Evolutionary conservation across 805 yeast species (phyloP).

Genomic region (Candida dajiaensis): DNA sequence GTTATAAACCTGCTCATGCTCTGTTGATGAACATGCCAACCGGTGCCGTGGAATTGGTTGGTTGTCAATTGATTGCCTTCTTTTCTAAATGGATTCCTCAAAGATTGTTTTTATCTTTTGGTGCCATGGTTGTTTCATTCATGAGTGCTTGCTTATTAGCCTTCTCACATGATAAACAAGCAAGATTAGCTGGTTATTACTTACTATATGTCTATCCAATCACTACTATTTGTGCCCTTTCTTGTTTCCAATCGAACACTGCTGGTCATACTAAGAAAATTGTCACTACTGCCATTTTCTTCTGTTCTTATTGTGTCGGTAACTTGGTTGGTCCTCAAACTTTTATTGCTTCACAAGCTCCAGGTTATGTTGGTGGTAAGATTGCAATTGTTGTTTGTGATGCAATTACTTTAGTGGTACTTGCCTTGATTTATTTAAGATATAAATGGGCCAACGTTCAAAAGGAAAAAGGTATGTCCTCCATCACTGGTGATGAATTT

Average conservation of each 20-base stretch:
- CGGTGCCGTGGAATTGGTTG: constrained; percentile 5
- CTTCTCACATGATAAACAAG: constrained; percentile 11
- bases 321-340: constrained; percentile 52
- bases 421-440: constrained; percentile 22
- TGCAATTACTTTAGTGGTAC: constrained; percentile 25
- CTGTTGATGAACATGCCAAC: constrained; percentile 1
- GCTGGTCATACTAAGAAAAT: constrained; percentile 43
- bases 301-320: constrained; percentile 48
- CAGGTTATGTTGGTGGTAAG: constrained; percentile 36
- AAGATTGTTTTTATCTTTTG: neutral
- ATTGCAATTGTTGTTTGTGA: constrained; percentile 30
- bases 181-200: neutral
- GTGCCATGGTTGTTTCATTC: neutral
- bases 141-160: neutral
- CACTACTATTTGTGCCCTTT: neutral
- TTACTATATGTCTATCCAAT: neutral
- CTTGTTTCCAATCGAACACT: constrained; percentile 4
- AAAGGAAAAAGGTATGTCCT: constrained; percentile 7
- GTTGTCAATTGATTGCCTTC: neutral
- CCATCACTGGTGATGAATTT: neutral
- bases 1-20: neutral
- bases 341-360: constrained; percentile 38
- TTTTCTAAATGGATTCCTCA: neutral
- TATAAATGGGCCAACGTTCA: constrained; percentile 34
- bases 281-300: constrained; percentile 37